Evolutionary conservation across 352 stramenopile genomes (phyloP), one percentile per base, ranked within the genome.

Genomic region (Pythium rhizo-oryzae): DNA sequence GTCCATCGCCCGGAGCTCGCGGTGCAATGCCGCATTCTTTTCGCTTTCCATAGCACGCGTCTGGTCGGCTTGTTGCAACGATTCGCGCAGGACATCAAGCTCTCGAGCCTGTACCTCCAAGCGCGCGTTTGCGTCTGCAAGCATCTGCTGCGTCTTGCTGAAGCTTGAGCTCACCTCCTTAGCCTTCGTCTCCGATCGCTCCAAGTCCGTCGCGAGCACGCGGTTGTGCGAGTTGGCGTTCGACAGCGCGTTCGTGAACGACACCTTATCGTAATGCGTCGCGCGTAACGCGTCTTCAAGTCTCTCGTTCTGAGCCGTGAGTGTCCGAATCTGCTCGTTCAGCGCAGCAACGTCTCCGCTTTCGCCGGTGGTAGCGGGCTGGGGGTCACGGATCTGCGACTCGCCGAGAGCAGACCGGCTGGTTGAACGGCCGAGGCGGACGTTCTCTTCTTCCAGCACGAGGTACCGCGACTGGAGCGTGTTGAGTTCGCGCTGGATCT

Each of bases 251-350:
- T 93, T 92, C 35, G 87, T 92, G 64, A 91, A 95, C 58, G 85
- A 90, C 1, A 92, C 80, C 49, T 93, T 95, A 61, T 95, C 87
- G 71, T 95, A 93, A 24, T 93, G 85, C 39, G 80, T 89, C 1
- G 80, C 80, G 4, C 84, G 84, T 39, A 93, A 76, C 6, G 87
- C 80, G 47, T 93, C 82, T 72, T 93, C 87, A 24, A 95, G 81
- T 15, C 81, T 74, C 35, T 85, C 74, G 60, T 87, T 88, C 61
- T 91, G 82, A 6, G 69, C 67, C 24, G 75, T 75, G 56, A 93
- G 57, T 7, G 70, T 78, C 19, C 75, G 61, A 5, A 93, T 57
- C 61, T 92, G 85, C 37, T 90, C 76, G 39, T 82, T 80, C 6
- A 93, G 55, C n/a, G 65, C 54, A 4, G 46, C 49, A 5, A 19